Base-by-base conservation (phyloP, 305 asterid genomes). In the Rubia tinctorum region DNA sequence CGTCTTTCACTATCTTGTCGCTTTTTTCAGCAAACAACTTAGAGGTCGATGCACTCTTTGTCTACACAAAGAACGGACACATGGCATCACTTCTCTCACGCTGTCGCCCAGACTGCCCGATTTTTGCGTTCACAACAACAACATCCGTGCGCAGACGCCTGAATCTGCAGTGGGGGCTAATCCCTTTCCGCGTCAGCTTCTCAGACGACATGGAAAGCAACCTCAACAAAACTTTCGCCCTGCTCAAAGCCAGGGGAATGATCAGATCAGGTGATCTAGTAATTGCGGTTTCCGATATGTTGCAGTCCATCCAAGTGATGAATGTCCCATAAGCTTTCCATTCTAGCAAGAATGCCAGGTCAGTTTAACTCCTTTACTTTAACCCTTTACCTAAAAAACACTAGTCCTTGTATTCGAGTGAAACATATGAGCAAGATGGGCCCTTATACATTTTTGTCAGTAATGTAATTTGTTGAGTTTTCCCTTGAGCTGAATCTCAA, bases 61-160 rank as follows among this genome's bases (percentile, higher is more conserved):
- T 91, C 20, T 95, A 91, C 88, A 91, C 98, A 18, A 95, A 88
- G 84, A 68, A 75, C 47, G 97, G 99, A 63, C 93, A 95, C 85
- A 91, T 95, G 99, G 99, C 99, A 73, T 91, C 99, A 65, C 93
- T 95, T 69, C 73, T 95, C 78, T 95, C 99, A 34, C 96, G 99
- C 27, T 88, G 98, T 71, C 92, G 98, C 13, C 97, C 99, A 5
- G 99, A 92, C 80, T 95, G 97, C 87, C 99, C 98, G 63, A 93
- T 91, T 59, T 95, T 95, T 20, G 98, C 99, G n/a, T 95, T 95
- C 76, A 95, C 98, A 15, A 82, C 92, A 6, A 77, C 96, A 1
- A 92, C 98, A 6, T 87, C 97, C 2, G 91, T 91, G 23, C 96
- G 99, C 27, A 84, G 99, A 79, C 96, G 96, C 75, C 77, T 92